A percentile compares a stretch with the other conserved stretches of the same genome.
phyloP scores from a whole-genome alignment of 441 rosid species.

The Adansonia madagascariensis region DNA sequence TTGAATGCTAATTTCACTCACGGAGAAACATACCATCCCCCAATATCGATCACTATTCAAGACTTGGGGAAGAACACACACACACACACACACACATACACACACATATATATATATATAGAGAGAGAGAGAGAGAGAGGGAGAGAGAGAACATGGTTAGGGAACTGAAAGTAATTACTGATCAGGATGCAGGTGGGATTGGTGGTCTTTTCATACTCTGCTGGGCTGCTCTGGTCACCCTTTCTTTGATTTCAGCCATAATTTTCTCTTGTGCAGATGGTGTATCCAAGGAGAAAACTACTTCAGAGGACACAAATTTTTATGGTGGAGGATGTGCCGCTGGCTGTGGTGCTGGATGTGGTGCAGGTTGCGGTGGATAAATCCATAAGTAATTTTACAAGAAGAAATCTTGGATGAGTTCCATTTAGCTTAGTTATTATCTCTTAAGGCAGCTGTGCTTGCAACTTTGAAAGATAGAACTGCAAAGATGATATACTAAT shows the following conservation, averaged over 20 bases:
- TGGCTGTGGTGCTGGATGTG: slow-evolving; percentile 53
- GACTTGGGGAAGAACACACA: background rate
- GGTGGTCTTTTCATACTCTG: slow-evolving; percentile 34
- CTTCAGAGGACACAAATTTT: slow-evolving; percentile 31
- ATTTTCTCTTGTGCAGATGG: slow-evolving; percentile 60
- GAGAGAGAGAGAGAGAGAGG: background rate
- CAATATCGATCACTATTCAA: background rate
- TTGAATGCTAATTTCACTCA: background rate
- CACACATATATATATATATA: too few relatives aligned
- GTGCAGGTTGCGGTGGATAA: slow-evolving; percentile 63
- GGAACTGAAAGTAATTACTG: slow-evolving; percentile 35
- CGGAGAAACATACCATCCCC: background rate
- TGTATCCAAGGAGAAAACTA: slow-evolving; percentile 40
- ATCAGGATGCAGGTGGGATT: slow-evolving; percentile 17
- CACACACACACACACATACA: too few relatives aligned
- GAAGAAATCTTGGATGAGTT: background rate
- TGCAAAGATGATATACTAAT: background rate
- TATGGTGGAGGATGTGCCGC: slow-evolving; percentile 54
- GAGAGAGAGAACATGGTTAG: slow-evolving; percentile 41
- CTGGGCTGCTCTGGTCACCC: slow-evolving; percentile 46
- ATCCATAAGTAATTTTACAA: background rate
- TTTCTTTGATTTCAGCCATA: slow-evolving; percentile 45
- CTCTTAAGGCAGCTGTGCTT: background rate
- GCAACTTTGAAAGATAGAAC: background rate
- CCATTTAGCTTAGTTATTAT: background rate